A percentile compares a stretch with the other conserved stretches of the same genome.
Conservation (phyloP, 139 green algal genomes). For the Pycnococcus provasolii region DNA sequence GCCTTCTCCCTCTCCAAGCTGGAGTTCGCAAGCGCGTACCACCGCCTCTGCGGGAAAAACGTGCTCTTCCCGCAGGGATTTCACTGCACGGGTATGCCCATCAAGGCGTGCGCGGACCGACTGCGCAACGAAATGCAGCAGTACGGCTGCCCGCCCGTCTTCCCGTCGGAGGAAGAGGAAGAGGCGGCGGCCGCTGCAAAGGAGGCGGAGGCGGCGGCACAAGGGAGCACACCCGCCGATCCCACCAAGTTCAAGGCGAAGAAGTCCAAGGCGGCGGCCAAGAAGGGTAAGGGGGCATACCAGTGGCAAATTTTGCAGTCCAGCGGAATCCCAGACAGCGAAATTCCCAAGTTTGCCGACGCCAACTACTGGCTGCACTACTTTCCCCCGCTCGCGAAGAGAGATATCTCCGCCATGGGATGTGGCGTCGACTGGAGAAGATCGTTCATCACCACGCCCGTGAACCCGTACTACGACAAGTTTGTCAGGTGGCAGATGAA, state of each 20-base stretch:
- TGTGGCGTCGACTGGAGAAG: constrained; percentile 94
- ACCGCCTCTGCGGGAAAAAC: constrained; percentile 74
- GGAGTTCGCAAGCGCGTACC: constrained; percentile 89
- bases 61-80: constrained; percentile 95
- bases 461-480: constrained; percentile 95
- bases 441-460: constrained; percentile 95
- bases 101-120: constrained; percentile 80
- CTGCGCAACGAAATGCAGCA: constrained; percentile 68
- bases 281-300: constrained; percentile 33
- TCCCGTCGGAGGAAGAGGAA: constrained; percentile 50
- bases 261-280: constrained; percentile 58
- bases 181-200: constrained; percentile 24
- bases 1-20: constrained; percentile 96
- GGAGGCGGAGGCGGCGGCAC: constrained; percentile 11
- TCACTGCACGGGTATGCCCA: constrained; percentile 99
- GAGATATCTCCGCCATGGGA: constrained; percentile 83
- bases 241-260: constrained; percentile 83
- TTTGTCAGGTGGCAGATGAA: constrained; percentile 95
- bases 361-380: constrained; percentile 82
- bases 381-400: constrained; percentile 78
- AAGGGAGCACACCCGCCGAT: constrained; percentile 33
- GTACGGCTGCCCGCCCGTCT: constrained; percentile 78
- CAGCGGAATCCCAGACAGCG: constrained; percentile 68
- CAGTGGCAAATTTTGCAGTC: constrained; percentile 91
- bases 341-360: constrained; percentile 75